Evolutionary conservation across 1,284 basidiomycete genomes (phyloP).

Genomic region (Puccinia novopanici): DNA sequence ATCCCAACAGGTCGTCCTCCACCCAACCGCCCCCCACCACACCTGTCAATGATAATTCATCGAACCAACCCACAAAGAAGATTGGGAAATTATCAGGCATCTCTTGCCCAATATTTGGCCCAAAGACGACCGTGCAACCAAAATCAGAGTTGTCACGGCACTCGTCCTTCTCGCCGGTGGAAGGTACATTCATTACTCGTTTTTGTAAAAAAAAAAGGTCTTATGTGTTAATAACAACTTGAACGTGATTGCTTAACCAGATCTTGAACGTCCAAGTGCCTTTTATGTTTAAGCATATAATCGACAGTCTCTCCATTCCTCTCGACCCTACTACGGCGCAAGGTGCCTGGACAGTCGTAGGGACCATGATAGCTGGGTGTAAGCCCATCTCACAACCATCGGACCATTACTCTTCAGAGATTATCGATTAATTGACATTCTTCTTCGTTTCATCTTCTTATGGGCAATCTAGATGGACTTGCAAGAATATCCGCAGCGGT

Average conservation of each 20-base stretch:
- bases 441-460: neutral
- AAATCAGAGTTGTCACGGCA: conserved; percentile 75
- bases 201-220: neutral
- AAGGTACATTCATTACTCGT: conserved; percentile 65
- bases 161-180: conserved; percentile 78
- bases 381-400: conserved; percentile 7
- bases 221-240: neutral
- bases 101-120: conserved; percentile 67
- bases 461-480: conserved; percentile 38
- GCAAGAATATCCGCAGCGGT: conserved; percentile 37
- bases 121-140: conserved; percentile 63
- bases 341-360: conserved; percentile 46
- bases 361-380: conserved; percentile 49
- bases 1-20: no score
- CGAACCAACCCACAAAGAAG: conserved; percentile 25
- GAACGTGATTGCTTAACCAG: conserved; percentile 1
- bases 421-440: neutral
- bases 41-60: no score
- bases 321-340: conserved; percentile 38
- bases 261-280: conserved; percentile 50
- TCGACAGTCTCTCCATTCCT: conserved; percentile 45
- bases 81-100: conserved; percentile 62
- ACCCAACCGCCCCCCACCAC: no score
- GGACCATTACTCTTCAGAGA: conserved; percentile 2
- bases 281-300: conserved; percentile 48